Conservation (phyloP, 768 basidiomycete species). For the Kwoniella bestiolae region DNA sequence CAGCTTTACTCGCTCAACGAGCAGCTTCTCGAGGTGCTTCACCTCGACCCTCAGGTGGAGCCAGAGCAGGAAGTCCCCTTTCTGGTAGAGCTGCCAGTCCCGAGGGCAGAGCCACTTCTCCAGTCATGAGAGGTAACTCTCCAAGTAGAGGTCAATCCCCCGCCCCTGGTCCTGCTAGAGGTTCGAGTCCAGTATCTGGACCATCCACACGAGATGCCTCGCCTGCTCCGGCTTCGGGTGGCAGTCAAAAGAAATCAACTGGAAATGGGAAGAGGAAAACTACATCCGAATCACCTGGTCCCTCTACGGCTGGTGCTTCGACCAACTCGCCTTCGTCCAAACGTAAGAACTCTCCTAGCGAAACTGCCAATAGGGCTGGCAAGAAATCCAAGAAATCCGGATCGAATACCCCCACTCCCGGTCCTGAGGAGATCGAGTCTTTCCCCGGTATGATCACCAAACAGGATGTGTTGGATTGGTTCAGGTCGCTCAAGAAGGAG, state of each 20-base stretch:
- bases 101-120: conserved; percentile 24
- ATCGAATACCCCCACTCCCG: conserved; percentile 42
- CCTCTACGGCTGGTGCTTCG: background rate
- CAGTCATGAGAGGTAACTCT: conserved; percentile 22
- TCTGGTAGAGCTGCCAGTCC: conserved; percentile 26
- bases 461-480: conserved; percentile 44
- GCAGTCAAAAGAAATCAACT: background rate
- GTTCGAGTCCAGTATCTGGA: conserved; percentile 12
- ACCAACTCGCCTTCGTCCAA: conserved; percentile 4
- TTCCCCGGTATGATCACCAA: conserved; percentile 47
- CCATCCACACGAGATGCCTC: conserved; percentile 18
- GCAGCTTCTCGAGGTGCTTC: conserved; percentile 39
- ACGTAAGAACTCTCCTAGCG: background rate
- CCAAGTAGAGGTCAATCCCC: conserved; percentile 12
- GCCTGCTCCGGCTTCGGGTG: conserved; percentile 8
- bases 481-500: conserved; percentile 19
- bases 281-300: conserved; percentile 25
- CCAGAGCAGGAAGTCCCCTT: conserved; percentile 33
- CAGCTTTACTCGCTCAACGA: conserved; percentile 43
- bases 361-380: conserved; percentile 20
- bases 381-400: conserved; percentile 44
- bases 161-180: conserved; percentile 10
- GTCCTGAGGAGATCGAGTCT: conserved; percentile 28
- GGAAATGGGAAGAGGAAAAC: conserved; percentile 17
- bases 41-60: conserved; percentile 28